Conservation (phyloP, 2,329 filamentous ascomycete species). For the Neocatenulostroma microsporum region DNA sequence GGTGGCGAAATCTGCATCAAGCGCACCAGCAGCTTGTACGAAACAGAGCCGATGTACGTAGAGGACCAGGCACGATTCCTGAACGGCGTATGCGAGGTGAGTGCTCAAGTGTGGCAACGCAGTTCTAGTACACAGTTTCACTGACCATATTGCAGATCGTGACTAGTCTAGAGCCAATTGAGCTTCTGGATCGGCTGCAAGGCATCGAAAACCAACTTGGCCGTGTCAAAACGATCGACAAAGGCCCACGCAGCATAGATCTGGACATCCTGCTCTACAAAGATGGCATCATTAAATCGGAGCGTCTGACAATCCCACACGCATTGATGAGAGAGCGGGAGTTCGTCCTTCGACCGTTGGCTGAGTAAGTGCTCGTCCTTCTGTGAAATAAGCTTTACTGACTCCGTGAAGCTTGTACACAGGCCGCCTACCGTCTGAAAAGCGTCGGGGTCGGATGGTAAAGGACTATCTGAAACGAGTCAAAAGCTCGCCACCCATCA, state of each 20-base stretch:
- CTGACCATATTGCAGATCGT: constrained; percentile 56
- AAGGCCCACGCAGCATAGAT: constrained; percentile 90
- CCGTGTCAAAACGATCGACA: constrained; percentile 76
- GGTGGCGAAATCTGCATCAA: constrained; percentile 61
- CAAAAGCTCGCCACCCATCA: constrained; percentile 26
- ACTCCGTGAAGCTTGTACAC: no score
- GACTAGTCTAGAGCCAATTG: constrained; percentile 66
- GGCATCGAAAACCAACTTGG: constrained; percentile 74
- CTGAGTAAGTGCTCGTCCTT: constrained; percentile 58
- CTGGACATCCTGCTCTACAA: constrained; percentile 85
- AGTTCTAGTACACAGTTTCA: not conserved
- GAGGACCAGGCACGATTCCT: constrained; percentile 79
- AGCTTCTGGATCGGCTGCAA: constrained; percentile 73
- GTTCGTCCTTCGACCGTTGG: constrained; percentile 83
- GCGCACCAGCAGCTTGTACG: constrained; percentile 81
- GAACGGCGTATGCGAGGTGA: constrained; percentile 86
- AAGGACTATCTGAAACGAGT: no score
- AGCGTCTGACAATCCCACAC: constrained; percentile 78
- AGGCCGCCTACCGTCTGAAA: no score
- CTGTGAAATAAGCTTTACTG: no score
- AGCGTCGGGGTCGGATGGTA: no score
- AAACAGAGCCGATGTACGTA: constrained; percentile 96
- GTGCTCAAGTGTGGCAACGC: constrained; percentile 29
- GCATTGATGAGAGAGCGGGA: constrained; percentile 78
- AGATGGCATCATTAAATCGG: constrained; percentile 55